Base-by-base conservation (phyloP, 371 early-diverging fungal genomes). In the Rhizopus sp. region DNA sequence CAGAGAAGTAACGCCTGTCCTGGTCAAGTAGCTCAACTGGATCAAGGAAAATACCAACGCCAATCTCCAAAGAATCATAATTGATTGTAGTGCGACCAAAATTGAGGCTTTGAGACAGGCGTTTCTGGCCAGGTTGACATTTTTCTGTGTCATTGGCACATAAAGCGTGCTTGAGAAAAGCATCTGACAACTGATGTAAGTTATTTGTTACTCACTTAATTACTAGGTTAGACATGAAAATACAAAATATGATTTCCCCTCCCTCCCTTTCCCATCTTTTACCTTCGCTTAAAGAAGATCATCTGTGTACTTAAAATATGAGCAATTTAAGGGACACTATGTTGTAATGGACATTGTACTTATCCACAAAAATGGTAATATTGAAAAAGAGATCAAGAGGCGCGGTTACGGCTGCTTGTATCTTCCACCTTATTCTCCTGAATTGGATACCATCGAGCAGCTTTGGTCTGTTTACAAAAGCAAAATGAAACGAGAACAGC, bases 401-500 rank as follows among this genome's bases (percentile, higher is more conserved):
- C 4, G 35, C 8, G 29, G 50, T 37, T 50, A 34, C 9, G 34
- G 8, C 50, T 50, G 15, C 37, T 0, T 34, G 33, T 34, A 50
- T 50, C 35, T 50, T 17, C 16, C 51, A 16, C 51, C 23, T 23
- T 51, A 38, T 38, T 39, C 51, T 38, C 39, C 51, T 35, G 51
- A 51, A 37, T 23, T 51, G 30, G 17, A 51, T 38, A 29, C 39
- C 29, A 51, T 51, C 12, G 39, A 51, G 12, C 37, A 51, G 23
- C 10, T 37, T 29, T 51, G 51, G 51, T 34, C 50, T 49, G 30
- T 46, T 46, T 46, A 1, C 46, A 46, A 46, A 46, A 46, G 46
- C 46, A 52, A 52, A 52, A 52, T 52, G 53, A 52, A 52, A 52
- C 53, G 39, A 52, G 39, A 52, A 52, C 53, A 52, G 38, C 53